Conservation (phyloP, 1,284 basidiomycete genomes). For the Boletus semigastroideus region DNA sequence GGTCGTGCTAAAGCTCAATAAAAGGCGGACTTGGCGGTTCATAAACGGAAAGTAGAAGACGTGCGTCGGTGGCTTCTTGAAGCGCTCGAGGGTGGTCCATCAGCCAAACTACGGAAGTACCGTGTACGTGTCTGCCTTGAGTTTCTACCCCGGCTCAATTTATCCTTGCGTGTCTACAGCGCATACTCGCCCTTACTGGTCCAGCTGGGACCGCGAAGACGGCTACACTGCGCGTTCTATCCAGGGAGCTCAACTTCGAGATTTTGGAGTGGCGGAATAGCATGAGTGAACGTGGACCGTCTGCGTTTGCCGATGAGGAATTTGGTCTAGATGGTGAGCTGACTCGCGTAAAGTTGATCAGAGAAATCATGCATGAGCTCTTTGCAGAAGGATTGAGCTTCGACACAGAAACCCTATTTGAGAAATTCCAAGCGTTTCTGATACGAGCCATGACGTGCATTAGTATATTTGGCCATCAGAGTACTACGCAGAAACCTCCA, state of each 20-base stretch:
- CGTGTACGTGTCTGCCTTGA: conserved; percentile 49
- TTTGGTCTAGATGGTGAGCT: conserved; percentile 9
- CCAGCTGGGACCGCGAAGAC: conserved; percentile 93
- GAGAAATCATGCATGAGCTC: not conserved
- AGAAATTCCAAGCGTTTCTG: conserved; percentile 80
- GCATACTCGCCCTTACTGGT: conserved; percentile 84
- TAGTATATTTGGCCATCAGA: conserved; percentile 44
- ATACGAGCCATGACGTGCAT: conserved; percentile 68
- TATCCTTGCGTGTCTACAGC: conserved; percentile 49
- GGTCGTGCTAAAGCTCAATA: not conserved
- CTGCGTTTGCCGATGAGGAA: conserved; percentile 7
- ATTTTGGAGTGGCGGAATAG: conserved; percentile 85
- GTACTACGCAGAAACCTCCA: conserved; percentile 9
- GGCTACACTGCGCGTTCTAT: conserved; percentile 75
- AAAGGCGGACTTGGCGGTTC: conserved; percentile 84
- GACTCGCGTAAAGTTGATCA: not conserved
- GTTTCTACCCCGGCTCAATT: not conserved
- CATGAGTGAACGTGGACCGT: conserved; percentile 41
- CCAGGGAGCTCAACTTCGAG: conserved; percentile 75
- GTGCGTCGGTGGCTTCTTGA: conserved; percentile 86
- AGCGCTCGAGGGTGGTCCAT: conserved; percentile 70
- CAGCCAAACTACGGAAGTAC: conserved; percentile 71
- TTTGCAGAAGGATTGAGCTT: conserved; percentile 15
- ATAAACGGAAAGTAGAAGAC: conserved; percentile 83
- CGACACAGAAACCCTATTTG: conserved; percentile 61